These are phyloP conservation scores for Torulaspora globosa DNA, from an alignment of 1,139 yeast genomes.

Conservation along the genomic window DNA sequence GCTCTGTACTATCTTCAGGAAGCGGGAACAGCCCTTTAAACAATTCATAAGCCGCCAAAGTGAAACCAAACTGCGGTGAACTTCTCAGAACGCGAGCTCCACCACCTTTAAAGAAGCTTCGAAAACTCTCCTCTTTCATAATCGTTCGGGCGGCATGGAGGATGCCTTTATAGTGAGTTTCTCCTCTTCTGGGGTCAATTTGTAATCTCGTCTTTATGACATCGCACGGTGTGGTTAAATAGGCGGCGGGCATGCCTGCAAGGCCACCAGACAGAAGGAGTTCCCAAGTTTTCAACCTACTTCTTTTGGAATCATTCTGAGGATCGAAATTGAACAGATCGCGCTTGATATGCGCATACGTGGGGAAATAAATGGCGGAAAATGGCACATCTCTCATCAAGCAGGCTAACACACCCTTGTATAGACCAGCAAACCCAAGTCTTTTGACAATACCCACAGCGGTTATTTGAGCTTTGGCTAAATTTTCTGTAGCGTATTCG, in stretches of 20 bases:
- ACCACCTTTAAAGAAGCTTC: constrained; percentile 94
- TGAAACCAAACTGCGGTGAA: constrained; percentile 96
- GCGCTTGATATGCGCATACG: constrained; percentile 88
- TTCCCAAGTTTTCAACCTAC: constrained; percentile 72
- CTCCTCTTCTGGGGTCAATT: constrained; percentile 75
- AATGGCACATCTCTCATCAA: constrained; percentile 93
- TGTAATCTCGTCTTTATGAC: constrained; percentile 94
- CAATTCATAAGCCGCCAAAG: constrained; percentile 91
- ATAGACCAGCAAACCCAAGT: constrained; percentile 79
- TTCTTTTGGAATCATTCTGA: constrained; percentile 41
- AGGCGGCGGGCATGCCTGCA: constrained; percentile 98
- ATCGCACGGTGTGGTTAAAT: constrained; percentile 92
- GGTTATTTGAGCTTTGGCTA: constrained; percentile 39
- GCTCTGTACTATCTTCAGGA: constrained; percentile 32
- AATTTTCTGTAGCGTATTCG: constrained; percentile 40
- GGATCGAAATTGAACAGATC: constrained; percentile 84
- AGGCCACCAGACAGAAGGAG: constrained; percentile 83
- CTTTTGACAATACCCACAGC: constrained; percentile 75
- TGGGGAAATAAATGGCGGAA: constrained; percentile 95
- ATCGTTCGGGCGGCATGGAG: constrained; percentile 72
- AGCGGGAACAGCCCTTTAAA: constrained; percentile 61
- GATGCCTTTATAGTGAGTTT: constrained; percentile 71
- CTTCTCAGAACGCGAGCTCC: constrained; percentile 92
- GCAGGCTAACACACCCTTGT: constrained; percentile 91
- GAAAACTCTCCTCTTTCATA: constrained; percentile 68